Conservation (phyloP, 306 rosid genomes). For the Cicer yamashitae region DNA sequence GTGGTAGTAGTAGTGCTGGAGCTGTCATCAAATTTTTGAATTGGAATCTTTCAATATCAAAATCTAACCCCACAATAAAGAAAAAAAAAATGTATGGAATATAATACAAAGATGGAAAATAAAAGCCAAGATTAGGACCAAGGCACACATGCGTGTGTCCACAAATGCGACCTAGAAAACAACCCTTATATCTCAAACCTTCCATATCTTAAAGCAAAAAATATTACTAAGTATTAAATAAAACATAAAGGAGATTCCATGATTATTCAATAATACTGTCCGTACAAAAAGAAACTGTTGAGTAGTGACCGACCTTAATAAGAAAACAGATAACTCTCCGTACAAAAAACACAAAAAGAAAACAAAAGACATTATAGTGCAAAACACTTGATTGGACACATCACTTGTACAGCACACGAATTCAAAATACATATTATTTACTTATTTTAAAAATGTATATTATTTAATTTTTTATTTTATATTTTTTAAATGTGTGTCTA, state of each 20-base stretch:
- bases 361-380: too few relatives aligned
- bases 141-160: constrained; percentile 79
- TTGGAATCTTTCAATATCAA: constrained; percentile 44
- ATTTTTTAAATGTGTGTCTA: too few relatives aligned
- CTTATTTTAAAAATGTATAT: too few relatives aligned
- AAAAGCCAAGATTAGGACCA: constrained; percentile 58
- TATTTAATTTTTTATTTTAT: too few relatives aligned
- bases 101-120: constrained; percentile 11
- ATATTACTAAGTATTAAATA: not conserved
- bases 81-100: not conserved
- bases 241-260: constrained; percentile 11
- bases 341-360: constrained; percentile 30
- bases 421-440: too few relatives aligned
- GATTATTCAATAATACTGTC: not conserved
- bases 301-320: constrained; percentile 48
- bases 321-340: constrained; percentile 48
- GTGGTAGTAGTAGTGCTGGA: constrained; percentile 58
- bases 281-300: constrained; percentile 21
- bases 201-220: constrained; percentile 30
- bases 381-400: too few relatives aligned
- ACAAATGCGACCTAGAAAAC: constrained; percentile 52
- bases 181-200: constrained; percentile 37
- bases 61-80: not conserved
- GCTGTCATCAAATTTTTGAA: constrained; percentile 85
- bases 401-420: too few relatives aligned